A percentile compares a stretch with the other conserved stretches of the same genome.
phyloP scores from a whole-genome alignment of 2,329 filamentous ascomycete genomes.

The Trichoderma sp. region DNA sequence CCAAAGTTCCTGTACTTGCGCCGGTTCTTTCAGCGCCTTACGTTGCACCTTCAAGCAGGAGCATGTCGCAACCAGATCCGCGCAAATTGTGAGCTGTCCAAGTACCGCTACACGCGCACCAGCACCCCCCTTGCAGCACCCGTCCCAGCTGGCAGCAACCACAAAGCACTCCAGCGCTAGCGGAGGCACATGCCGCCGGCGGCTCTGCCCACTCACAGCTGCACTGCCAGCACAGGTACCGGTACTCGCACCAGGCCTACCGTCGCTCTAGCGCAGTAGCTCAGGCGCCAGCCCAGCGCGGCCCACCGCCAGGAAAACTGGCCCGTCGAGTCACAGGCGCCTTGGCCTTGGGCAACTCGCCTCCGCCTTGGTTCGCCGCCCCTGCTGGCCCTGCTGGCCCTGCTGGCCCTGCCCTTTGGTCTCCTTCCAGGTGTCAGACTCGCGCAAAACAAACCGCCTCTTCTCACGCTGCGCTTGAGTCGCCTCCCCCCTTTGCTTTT shows the following conservation, averaged over 20 bases:
- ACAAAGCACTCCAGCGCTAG: neutral
- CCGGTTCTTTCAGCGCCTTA: neutral
- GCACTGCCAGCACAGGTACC: neutral
- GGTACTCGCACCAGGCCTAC: slow-evolving; percentile 3
- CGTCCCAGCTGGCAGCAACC: neutral
- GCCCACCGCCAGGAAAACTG: slow-evolving; percentile 3
- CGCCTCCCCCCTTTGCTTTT: slow-evolving; percentile 24
- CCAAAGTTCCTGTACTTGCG: neutral
- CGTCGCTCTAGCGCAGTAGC: neutral
- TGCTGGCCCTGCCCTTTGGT: neutral
- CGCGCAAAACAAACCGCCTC: slow-evolving; percentile 36
- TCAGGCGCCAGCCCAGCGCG: neutral
- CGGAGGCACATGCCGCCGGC: neutral
- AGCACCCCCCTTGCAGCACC: neutral
- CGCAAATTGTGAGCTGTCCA: too few relatives aligned
- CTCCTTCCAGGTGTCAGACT: slow-evolving; percentile 28
- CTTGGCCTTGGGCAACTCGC: slow-evolving; percentile 23
- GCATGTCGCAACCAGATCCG: neutral
- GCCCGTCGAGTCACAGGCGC: slow-evolving; percentile 20
- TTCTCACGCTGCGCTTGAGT: slow-evolving; percentile 29
- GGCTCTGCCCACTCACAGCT: neutral
- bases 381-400: slow-evolving; percentile 21
- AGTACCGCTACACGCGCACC: neutral
- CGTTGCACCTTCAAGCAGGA: neutral
- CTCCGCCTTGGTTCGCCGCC: slow-evolving; percentile 24